Evolutionary conservation across 2,329 filamentous ascomycete genomes (phyloP), one percentile per base, ranked within the genome.

Genomic region (Penicillium sp.): DNA sequence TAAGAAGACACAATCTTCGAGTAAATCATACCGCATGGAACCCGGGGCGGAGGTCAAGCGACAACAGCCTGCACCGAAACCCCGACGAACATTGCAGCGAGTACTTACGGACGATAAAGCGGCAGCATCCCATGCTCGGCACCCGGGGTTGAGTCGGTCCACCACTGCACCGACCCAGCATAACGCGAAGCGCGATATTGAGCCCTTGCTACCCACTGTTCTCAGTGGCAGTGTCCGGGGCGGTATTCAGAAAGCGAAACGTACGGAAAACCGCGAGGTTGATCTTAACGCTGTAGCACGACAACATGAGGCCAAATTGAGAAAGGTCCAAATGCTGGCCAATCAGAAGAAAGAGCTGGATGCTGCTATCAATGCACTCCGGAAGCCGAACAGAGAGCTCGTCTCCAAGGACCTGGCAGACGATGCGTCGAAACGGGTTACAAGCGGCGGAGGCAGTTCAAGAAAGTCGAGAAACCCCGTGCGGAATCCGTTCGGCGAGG

Each of bases 301-400:
- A 49, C 72, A 74, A 49, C 75, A 76, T 48, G 75, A 80, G 57
- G 67, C 71, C 10, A 81, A 80, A 58, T 59, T 77, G 38, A 75
- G 73, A 60, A 78, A 77, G 60, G 75, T 77, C 53, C 74, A 78
- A 53, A 69, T 74, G 57, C 64, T 78, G 12, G 67, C 74, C 25
- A 75, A 79, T 30, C 76, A 79, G 55, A 78, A 78, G 66, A 76
- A 72, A 56, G 77, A 80, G 57, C 69, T 80, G 10, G 76, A 78
- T 56, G 76, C 75, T 26, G 78, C 78, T 28, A 81, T 81, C 56
- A 65, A 72, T 25, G 71, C 77, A 0, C 65, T 80, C 5, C 73
- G 76, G 44, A 79, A 78, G 55, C 78, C 78, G 5, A 80, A 80
- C 58, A 69, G 78, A 47, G 70, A 74, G 33, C 69, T 79, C 5